These are phyloP conservation scores for Diphasiastrum complanatum DNA, from an alignment of 83 land plant species.

Conservation along the genomic window DNA sequence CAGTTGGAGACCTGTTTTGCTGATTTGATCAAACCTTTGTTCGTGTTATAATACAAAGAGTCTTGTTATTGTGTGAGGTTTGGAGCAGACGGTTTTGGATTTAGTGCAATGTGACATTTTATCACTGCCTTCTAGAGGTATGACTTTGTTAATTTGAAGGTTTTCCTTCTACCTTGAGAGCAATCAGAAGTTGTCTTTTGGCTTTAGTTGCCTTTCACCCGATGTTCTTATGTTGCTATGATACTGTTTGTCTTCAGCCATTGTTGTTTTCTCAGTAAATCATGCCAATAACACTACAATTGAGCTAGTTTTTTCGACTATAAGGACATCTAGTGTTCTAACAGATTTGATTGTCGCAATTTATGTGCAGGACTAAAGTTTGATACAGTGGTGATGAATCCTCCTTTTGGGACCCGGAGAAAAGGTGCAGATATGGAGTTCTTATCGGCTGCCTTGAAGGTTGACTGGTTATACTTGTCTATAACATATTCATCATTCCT, in stretches of 20 bases:
- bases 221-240: no score
- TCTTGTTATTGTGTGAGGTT: no score
- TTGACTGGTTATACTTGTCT: not conserved
- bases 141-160: no score
- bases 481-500: not conserved
- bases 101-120: conserved; percentile 48
- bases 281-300: no score
- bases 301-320: not conserved
- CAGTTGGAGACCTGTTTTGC: no score
- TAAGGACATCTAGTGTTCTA: not conserved
- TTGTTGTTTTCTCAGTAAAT: no score
- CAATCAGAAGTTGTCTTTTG: no score
- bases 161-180: no score
- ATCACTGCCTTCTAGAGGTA: conserved; percentile 54
- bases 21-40: no score
- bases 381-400: conserved; percentile 96
- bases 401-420: conserved; percentile 91
- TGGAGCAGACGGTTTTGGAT: conserved; percentile 54
- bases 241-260: no score
- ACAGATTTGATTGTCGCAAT: not conserved
- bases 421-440: conserved; percentile 95
- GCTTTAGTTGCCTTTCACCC: no score
- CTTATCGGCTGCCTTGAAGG: conserved; percentile 67
- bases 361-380: conserved; percentile 46
- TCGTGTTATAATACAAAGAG: no score